Percentiles rank a stretch among this genome's conserved stretches.
Evolutionary conservation across 1,284 basidiomycete genomes (phyloP).

Genomic region (Ceratobasidium theobromae): DNA sequence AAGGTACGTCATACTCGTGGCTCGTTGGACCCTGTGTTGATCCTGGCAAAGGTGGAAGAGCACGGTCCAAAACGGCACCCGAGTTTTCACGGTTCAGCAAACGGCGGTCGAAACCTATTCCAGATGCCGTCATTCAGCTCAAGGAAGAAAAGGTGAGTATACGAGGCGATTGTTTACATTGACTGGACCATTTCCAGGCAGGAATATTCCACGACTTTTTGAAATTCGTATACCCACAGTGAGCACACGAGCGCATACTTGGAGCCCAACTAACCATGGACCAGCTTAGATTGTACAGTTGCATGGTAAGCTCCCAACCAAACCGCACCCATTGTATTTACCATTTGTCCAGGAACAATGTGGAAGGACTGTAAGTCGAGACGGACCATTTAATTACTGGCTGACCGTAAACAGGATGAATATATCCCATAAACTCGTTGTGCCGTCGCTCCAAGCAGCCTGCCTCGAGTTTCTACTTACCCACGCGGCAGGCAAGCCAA

Average conservation of each 20-base stretch:
- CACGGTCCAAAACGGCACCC: slow-evolving; percentile 24
- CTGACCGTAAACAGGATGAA: slow-evolving; percentile 68
- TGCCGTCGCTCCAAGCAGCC: slow-evolving; percentile 74
- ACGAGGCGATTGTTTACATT: background rate
- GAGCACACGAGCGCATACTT: too few relatives aligned
- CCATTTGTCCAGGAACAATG: slow-evolving; percentile 63
- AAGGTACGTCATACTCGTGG: background rate
- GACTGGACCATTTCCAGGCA: slow-evolving; percentile 49
- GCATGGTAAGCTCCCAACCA: slow-evolving; percentile 53
- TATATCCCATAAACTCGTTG: slow-evolving; percentile 81
- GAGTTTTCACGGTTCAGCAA: slow-evolving; percentile 24
- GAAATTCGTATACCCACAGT: slow-evolving; percentile 77
- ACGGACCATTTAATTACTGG: background rate
- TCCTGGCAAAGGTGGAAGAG: background rate
- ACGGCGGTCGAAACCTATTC: slow-evolving; percentile 38
- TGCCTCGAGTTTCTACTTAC: slow-evolving; percentile 85
- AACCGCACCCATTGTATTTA: background rate
- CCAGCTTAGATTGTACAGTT: slow-evolving; percentile 82
- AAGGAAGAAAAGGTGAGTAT: slow-evolving; percentile 71
- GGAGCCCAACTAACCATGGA: background rate
- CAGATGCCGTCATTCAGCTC: slow-evolving; percentile 76
- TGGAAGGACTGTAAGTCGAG: slow-evolving; percentile 62
- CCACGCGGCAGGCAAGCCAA: slow-evolving; percentile 85
- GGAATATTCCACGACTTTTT: slow-evolving; percentile 82
- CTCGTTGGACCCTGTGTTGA: background rate